Evolutionary conservation across 805 yeast genomes (phyloP).

Genomic region (Lachancea meyersii): DNA sequence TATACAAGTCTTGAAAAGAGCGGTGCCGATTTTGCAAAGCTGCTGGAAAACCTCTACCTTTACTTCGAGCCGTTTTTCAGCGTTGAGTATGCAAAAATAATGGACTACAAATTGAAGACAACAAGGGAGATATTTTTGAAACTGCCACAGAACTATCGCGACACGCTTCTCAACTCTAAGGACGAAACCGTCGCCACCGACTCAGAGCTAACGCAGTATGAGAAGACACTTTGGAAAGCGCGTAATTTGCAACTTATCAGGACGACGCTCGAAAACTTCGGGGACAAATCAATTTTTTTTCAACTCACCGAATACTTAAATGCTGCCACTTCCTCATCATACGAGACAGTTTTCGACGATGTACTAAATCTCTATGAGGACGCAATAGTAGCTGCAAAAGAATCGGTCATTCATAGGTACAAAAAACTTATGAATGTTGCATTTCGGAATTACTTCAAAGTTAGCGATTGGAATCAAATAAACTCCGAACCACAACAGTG

Average conservation of each 20-base stretch:
- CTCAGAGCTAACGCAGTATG: slow-evolving; percentile 10
- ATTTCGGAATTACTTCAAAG: slow-evolving; percentile 29
- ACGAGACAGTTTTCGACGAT: slow-evolving; percentile 28
- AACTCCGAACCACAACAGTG: slow-evolving; percentile 13
- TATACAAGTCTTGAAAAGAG: slow-evolving; percentile 16
- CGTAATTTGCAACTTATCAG: slow-evolving; percentile 3
- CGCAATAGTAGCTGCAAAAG: slow-evolving; percentile 27
- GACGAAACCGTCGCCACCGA: slow-evolving; percentile 3
- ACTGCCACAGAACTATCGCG: slow-evolving; percentile 20
- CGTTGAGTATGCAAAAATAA: slow-evolving; percentile 16
- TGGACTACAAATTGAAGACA: slow-evolving; percentile 22
- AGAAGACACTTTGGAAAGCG: slow-evolving; percentile 9
- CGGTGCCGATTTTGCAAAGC: slow-evolving; percentile 38
- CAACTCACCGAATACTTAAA: slow-evolving; percentile 10
- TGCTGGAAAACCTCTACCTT: slow-evolving; percentile 39
- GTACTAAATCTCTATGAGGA: slow-evolving; percentile 25
- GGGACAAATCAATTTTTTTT: slow-evolving; percentile 7
- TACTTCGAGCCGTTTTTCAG: slow-evolving; percentile 36
- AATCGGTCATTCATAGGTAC: slow-evolving; percentile 29
- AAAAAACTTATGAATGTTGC: slow-evolving; percentile 27
- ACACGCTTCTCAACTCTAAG: slow-evolving; percentile 9
- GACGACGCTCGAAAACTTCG: slow-evolving; percentile 1
- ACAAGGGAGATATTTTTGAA: slow-evolving; percentile 27
- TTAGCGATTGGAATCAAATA: slow-evolving; percentile 30
- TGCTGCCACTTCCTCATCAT: slow-evolving; percentile 7